phyloP scores from a whole-genome alignment of 148 eudicot species.

The Fallopia convolvulus region DNA sequence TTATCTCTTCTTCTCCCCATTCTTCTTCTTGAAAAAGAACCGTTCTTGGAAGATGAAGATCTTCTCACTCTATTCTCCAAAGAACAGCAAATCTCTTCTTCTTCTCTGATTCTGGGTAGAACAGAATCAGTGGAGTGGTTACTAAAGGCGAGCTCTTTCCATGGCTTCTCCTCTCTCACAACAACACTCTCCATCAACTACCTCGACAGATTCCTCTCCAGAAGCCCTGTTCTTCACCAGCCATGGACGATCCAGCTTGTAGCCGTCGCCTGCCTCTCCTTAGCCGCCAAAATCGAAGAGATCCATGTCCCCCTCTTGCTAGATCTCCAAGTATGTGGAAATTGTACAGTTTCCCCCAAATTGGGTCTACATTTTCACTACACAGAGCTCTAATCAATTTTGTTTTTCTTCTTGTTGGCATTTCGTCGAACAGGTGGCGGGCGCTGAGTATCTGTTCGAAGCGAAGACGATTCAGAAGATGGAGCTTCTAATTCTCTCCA shows the following conservation, averaged over 20 bases:
- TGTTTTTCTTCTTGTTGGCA: background rate
- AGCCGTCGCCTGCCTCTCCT: conserved; percentile 72
- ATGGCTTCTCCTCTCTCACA: conserved; percentile 42
- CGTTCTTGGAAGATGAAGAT: background rate
- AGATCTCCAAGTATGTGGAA: conserved; percentile 78
- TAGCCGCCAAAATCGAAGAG: conserved; percentile 85
- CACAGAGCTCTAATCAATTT: background rate
- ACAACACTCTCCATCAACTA: conserved; percentile 51
- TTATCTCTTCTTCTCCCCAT: background rate
- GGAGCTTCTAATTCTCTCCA: conserved; percentile 74
- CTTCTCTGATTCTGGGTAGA: conserved; percentile 14
- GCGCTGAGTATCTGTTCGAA: conserved; percentile 46
- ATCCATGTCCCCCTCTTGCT: conserved; percentile 52
- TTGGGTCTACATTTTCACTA: background rate
- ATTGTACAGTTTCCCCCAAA: background rate
- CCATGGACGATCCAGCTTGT: conserved; percentile 78
- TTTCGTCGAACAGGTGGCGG: conserved; percentile 45
- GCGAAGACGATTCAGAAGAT: conserved; percentile 71
- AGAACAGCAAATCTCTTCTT: background rate
- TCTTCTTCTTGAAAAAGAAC: background rate
- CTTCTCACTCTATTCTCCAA: background rate
- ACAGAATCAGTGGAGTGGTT: conserved; percentile 57
- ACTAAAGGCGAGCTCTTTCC: conserved; percentile 35
- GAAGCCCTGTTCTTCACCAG: background rate
- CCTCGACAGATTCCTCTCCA: conserved; percentile 44